Conservation (phyloP, 164 flowering plant species). For the Amborella trichopoda region DNA sequence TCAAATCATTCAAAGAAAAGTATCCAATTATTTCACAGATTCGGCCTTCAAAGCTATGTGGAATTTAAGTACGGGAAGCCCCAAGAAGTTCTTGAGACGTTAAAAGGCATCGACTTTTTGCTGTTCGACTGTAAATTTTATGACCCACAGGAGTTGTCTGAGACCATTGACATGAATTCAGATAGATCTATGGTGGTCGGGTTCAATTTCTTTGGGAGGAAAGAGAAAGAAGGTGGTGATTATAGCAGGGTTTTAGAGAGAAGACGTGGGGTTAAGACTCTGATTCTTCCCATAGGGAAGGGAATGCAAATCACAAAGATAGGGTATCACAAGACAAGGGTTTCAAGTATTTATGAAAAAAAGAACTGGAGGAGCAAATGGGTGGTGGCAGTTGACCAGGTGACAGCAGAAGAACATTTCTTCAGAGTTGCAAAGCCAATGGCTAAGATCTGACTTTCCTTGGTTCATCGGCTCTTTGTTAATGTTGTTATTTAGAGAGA, state of each 20-base stretch:
- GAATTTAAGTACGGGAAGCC: background rate
- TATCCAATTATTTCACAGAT: too few species aligned
- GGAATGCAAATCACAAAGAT: background rate
- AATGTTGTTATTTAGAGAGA: background rate
- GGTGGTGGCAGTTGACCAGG: conserved; percentile 1
- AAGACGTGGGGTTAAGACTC: background rate
- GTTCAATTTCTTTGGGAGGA: background rate
- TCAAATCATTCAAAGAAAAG: too few species aligned
- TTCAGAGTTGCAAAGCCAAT: background rate
- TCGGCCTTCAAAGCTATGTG: background rate
- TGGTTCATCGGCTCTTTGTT: too few species aligned
- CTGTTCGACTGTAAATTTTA: background rate
- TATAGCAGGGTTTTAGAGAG: background rate
- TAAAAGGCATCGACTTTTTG: background rate
- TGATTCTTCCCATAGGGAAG: conserved; percentile 1
- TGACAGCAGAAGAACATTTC: background rate
- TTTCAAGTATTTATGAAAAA: background rate
- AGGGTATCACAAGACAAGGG: background rate
- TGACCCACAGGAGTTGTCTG: background rate
- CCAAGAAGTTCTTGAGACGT: background rate
- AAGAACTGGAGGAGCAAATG: background rate
- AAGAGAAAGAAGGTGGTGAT: background rate
- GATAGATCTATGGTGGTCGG: background rate
- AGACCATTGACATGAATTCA: background rate
- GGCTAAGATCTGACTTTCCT: background rate